Evolutionary conservation across 2,329 filamentous ascomycete species (phyloP), one percentile per base, ranked within the genome.

Genomic region (Albifimbria verrucaria): DNA sequence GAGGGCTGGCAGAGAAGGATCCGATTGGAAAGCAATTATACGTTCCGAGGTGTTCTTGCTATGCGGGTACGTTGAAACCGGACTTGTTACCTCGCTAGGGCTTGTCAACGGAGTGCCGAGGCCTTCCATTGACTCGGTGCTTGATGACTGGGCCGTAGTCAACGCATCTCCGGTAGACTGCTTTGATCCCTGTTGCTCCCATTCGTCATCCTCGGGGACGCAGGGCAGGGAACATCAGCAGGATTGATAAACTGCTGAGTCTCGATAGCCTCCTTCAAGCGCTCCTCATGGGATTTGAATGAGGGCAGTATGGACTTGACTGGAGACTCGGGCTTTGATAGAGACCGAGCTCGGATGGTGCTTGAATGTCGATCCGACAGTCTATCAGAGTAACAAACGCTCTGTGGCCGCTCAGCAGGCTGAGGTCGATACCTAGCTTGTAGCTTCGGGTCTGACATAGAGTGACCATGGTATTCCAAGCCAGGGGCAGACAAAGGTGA

Each of bases 1-100:
- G 7, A 87, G 70, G 7, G 83, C 83, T 11, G 84, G 84, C 3
- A 87, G 68, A 5, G 84, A 87, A 0, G 83, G 83, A 50, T 87
- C 83, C 3, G 83, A 87, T 52, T 81, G 81, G 64, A 85, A 86
- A 3, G 72, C 73, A 17, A 79, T 61, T 59, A 79, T 78, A 9
- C 76, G 72, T 6, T 78, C 77, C 3, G 75, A 72, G 1, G 71
- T 64, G n/a, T 69, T 71, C 55, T 74, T 74, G 21, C 68, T 68
- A 4, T 71, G 66, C 7, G 65, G 65, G 43, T 71, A 71, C 2
- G 72, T 68, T 20, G 72, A 75, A 5, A 77, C 67, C 4, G 80
- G 79, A 55, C 79, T 81, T 4, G 74, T 70, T 2, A 75, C 68
- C 50, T 82, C 80, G 59, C 79, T 81, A 0, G 80, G 79, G 59